These are phyloP conservation scores for Trametes hirsuta DNA, from an alignment of 1,284 basidiomycete species.

Conservation along the genomic window DNA sequence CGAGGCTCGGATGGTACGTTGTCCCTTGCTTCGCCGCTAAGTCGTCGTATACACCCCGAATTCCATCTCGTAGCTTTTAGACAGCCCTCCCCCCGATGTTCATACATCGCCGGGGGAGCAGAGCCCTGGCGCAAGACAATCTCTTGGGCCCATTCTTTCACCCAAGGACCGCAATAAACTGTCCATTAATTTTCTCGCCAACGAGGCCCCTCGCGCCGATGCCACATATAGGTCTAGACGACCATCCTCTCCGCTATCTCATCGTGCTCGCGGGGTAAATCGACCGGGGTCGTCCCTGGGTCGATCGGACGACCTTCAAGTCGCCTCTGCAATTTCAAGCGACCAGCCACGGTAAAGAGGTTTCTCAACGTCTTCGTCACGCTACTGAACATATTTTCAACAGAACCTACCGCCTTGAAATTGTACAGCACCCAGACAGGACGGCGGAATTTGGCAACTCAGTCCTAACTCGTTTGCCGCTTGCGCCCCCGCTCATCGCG, in stretches of 20 bases:
- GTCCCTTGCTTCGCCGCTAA: not conserved
- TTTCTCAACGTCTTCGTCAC: not conserved
- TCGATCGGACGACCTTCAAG: constrained; percentile 13
- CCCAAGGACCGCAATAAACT: constrained; percentile 22
- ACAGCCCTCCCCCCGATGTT: constrained; percentile 6
- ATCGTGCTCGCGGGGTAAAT: constrained; percentile 22
- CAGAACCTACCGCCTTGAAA: constrained; percentile 74
- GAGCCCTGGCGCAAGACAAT: not conserved
- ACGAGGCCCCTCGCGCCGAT: constrained; percentile 12
- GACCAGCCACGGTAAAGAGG: constrained; percentile 13
- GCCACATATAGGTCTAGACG: not conserved
- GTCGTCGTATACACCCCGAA: not conserved
- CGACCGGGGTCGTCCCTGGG: constrained; percentile 1
- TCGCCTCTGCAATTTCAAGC: constrained; percentile 12
- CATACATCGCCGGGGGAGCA: constrained; percentile 8
- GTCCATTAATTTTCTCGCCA: constrained; percentile 23
- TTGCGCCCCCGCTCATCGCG: constrained; percentile 81
- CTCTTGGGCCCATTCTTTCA: constrained; percentile 9
- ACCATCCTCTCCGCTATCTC: constrained; percentile 17
- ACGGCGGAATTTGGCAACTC: constrained; percentile 80
- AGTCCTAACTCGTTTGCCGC: constrained; percentile 77
- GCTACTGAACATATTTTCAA: not conserved
- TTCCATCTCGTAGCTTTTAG: constrained; percentile 1
- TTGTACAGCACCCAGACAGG: constrained; percentile 79
- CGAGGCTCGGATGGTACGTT: not conserved